Conservation (phyloP, 169 alveolate genomes). For the Pseudocohnilembus persalinus region DNA sequence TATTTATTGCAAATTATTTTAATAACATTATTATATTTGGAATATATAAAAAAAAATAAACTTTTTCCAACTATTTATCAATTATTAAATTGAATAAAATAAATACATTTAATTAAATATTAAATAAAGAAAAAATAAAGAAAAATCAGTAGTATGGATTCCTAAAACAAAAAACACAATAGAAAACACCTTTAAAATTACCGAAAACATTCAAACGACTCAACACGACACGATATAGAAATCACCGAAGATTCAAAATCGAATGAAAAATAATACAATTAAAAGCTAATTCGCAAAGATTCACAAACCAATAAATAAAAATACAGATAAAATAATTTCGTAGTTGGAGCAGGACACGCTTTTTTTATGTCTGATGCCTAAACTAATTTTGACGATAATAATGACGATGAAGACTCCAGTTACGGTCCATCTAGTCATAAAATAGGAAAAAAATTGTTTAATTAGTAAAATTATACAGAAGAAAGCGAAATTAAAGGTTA, state of each 20-base stretch:
- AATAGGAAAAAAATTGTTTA: background rate
- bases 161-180: too few relatives aligned
- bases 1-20: too few relatives aligned
- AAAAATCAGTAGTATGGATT: too few relatives aligned
- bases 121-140: too few relatives aligned
- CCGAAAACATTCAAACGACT: background rate
- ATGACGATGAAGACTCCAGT: background rate
- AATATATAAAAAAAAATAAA: too few relatives aligned
- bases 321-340: constrained; percentile 3
- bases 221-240: background rate
- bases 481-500: background rate
- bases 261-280: background rate
- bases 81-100: too few relatives aligned
- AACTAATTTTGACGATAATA: background rate
- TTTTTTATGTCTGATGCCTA: constrained; percentile 2
- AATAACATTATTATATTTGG: too few relatives aligned
- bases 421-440: background rate
- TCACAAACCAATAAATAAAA: background rate
- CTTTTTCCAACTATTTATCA: too few relatives aligned
- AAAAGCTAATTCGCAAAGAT: background rate
- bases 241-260: background rate
- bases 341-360: constrained; percentile 23
- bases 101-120: too few relatives aligned
- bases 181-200: background rate
- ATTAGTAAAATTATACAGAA: background rate